Evolutionary conservation across 305 asterid species (phyloP).

Genomic region (Nicotiana rustica): DNA sequence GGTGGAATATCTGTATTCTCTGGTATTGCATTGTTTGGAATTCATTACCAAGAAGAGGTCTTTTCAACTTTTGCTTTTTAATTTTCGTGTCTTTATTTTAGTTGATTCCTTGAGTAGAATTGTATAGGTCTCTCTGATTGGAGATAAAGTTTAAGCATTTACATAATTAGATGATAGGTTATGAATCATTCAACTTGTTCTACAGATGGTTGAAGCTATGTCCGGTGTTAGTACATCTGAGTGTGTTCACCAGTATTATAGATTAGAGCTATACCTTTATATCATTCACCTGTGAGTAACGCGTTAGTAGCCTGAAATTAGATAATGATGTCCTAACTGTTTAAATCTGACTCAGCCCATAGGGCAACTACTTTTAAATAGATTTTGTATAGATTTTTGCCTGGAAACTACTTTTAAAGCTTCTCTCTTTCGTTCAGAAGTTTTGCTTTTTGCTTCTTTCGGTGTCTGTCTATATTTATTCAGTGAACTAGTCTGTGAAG

Average conservation of each 20-base stretch:
- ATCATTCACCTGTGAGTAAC: neutral
- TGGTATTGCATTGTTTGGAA: constrained; percentile 92
- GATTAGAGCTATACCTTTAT: neutral
- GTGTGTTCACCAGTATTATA: constrained; percentile 9
- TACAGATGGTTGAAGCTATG: constrained; percentile 13
- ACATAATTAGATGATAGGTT: neutral
- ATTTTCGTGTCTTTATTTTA: neutral
- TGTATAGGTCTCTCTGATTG: constrained; percentile 17
- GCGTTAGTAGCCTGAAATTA: neutral
- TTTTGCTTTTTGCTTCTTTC: neutral
- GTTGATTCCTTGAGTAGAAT: neutral
- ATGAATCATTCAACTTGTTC: constrained; percentile 3
- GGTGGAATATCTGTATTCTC: constrained; percentile 89
- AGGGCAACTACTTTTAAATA: neutral
- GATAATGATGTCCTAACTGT: constrained; percentile 9
- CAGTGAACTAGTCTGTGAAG: constrained; percentile 8
- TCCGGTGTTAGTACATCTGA: neutral
- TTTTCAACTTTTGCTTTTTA: constrained; percentile 28
- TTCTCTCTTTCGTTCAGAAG: neutral
- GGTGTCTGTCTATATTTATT: constrained; percentile 4
- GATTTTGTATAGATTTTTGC: neutral
- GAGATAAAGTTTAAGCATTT: constrained; percentile 12
- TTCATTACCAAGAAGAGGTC: constrained; percentile 90
- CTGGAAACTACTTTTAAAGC: neutral
- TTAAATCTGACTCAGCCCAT: neutral